Evolutionary conservation across 2,329 filamentous ascomycete genomes (phyloP).

Genomic region (Botrytis squamosa): DNA sequence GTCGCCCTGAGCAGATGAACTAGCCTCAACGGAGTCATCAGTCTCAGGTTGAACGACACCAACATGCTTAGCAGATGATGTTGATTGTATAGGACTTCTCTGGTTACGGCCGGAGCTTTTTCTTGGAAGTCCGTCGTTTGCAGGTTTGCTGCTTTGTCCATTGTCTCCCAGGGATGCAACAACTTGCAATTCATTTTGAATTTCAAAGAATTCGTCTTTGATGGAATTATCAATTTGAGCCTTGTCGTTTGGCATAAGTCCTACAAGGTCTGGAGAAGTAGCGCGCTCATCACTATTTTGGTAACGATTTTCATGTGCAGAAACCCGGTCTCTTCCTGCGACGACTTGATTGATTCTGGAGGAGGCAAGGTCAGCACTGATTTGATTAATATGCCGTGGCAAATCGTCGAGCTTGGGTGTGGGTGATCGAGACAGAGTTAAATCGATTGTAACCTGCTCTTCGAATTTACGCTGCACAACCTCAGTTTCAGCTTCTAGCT

Average conservation of each 20-base stretch:
- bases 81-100: neutral
- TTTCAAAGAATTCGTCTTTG: neutral
- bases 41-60: neutral
- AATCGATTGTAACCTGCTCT: neutral
- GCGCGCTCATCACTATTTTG: neutral
- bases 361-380: neutral
- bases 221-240: neutral
- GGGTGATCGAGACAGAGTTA: neutral
- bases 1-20: neutral
- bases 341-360: neutral
- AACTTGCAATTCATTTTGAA: neutral
- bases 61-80: neutral
- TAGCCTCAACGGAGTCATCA: neutral
- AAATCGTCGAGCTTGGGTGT: neutral
- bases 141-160: neutral
- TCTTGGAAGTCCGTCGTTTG: neutral
- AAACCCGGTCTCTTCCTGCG: neutral
- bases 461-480: neutral
- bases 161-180: too few relatives aligned
- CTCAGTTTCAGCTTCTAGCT: neutral
- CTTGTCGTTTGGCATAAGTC: neutral
- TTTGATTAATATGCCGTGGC: neutral
- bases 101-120: neutral
- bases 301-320: neutral
- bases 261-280: neutral